Percentiles rank a stretch among this genome's conserved stretches.
Conservation (phyloP, 2,329 filamentous ascomycete species). For the Trichoderma aggressivum region DNA sequence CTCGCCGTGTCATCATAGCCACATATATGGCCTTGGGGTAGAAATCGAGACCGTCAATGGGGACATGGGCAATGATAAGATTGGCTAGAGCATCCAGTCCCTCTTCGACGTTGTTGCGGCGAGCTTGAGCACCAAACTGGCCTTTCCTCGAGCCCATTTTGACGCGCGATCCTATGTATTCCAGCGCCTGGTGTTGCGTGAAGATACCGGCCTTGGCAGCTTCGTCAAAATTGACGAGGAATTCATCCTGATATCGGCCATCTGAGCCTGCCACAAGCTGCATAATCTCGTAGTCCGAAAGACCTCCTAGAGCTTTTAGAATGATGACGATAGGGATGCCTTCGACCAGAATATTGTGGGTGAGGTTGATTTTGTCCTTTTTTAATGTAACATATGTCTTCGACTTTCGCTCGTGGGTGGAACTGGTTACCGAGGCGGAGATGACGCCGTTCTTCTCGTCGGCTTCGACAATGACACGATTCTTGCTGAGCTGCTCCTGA, state of each 20-base stretch:
- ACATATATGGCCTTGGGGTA: constrained; percentile 96
- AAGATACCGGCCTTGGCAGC: constrained; percentile 78
- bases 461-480: constrained; percentile 94
- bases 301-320: constrained; percentile 87
- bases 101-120: constrained; percentile 83
- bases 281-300: constrained; percentile 93
- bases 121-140: constrained; percentile 51
- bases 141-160: constrained; percentile 75
- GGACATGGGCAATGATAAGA: constrained; percentile 91
- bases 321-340: constrained; percentile 93
- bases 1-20: constrained; percentile 94
- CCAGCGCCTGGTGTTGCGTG: constrained; percentile 92
- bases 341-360: constrained; percentile 90
- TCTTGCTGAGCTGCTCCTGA: constrained; percentile 98
- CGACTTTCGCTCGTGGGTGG: constrained; percentile 94
- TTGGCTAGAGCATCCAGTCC: constrained; percentile 89
- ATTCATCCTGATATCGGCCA: constrained; percentile 87
- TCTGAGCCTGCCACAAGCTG: constrained; percentile 86
- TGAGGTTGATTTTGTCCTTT: constrained; percentile 84
- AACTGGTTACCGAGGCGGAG: constrained; percentile 94
- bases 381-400: constrained; percentile 96
- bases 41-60: constrained; percentile 88
- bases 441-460: constrained; percentile 90
- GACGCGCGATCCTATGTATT: constrained; percentile 83
- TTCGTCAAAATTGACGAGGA: constrained; percentile 92